phyloP scores from a whole-genome alignment of 495 filamentous ascomycete genomes.

The Penicillium arizonense region DNA sequence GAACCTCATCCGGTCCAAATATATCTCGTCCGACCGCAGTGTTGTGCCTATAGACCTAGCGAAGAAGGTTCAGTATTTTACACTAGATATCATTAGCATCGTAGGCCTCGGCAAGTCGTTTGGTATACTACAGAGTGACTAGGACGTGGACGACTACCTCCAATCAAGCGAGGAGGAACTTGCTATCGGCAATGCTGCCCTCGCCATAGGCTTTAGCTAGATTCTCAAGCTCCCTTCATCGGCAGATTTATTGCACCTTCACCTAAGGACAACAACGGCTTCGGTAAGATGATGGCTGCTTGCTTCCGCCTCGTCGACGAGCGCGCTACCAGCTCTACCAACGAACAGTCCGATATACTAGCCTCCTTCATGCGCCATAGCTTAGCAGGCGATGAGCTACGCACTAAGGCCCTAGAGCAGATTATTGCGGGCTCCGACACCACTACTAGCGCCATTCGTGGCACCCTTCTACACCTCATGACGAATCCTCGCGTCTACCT shows the following conservation, averaged over 20 bases:
- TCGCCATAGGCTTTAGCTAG: conserved; percentile 15
- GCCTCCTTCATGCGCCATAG: conserved; percentile 37
- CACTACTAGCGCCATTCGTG: conserved; percentile 57
- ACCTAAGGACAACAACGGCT: conserved; percentile 28
- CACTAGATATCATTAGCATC: too few species aligned
- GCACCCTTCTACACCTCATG: conserved; percentile 54
- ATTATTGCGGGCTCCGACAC: conserved; percentile 62
- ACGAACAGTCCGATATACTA: conserved; percentile 31
- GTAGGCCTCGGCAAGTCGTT: too few species aligned
- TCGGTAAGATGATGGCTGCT: conserved; percentile 30
- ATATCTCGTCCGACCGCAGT: too few species aligned
- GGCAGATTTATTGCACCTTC: conserved; percentile 24
- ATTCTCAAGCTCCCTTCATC: conserved; percentile 24
- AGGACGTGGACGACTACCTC: too few species aligned
- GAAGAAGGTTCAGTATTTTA: too few species aligned
- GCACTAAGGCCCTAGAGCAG: conserved; percentile 30
- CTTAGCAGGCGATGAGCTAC: conserved; percentile 28
- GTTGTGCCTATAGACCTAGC: too few species aligned
- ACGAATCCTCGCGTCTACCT: conserved; percentile 40
- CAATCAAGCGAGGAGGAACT: too few species aligned
- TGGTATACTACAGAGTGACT: too few species aligned
- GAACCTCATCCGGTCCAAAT: too few species aligned
- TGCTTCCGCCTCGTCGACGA: conserved; percentile 18
- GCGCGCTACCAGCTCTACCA: conserved; percentile 15
- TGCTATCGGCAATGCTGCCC: too few species aligned